Base-by-base conservation (phyloP, 1,139 yeast species). In the Magnusiomyces sp. region DNA sequence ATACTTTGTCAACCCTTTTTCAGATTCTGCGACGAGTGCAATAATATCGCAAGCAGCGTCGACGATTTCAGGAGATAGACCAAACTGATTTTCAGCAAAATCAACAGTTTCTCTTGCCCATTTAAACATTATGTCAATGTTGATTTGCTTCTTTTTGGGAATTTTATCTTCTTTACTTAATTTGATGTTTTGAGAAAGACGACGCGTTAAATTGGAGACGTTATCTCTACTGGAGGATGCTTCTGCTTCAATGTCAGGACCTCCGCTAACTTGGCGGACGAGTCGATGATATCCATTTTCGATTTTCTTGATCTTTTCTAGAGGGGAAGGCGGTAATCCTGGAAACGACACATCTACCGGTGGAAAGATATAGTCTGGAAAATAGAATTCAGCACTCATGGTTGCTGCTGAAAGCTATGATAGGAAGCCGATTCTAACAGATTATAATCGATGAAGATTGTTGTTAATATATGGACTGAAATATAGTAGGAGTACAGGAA, bases 101-200 rank as follows among this genome's bases (percentile, higher is more conserved):
- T 63, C 67, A 42, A 63, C 53, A 27, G 59, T 57, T 43, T 60
- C 64, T n/a, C 67, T 60, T 2, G 70, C 68, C 70, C 70, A 66
- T 43, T 58, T 55, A 31, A 47, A 47, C 34, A 47, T 13, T 16
- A 13, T 29, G 37, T 47, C 46, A 9, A 47, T 19, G 13, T 47
- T 43, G n/a, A 36, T 31, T 11, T 34, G n/a, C 16, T 34, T 34
- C 16, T 34, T 14, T 5, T 34, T n/a, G 37, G 46, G 50, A 9
- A 42, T 33, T 32, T n/a, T 19, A 36, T 34, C 42, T 29, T 47
- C 36, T 31, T 44, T 13, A 7, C 46, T 11, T n/a, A 17, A 14
- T 5, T 17, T 14, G n/a, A 38, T 38, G 41, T n/a, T 14, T 38
- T 38, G 41, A 3, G 49, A 47, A 27, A 50, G 50, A 2, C 53